Base-by-base conservation (phyloP, 805 yeast species). In the Cyberlindnera maritima region DNA sequence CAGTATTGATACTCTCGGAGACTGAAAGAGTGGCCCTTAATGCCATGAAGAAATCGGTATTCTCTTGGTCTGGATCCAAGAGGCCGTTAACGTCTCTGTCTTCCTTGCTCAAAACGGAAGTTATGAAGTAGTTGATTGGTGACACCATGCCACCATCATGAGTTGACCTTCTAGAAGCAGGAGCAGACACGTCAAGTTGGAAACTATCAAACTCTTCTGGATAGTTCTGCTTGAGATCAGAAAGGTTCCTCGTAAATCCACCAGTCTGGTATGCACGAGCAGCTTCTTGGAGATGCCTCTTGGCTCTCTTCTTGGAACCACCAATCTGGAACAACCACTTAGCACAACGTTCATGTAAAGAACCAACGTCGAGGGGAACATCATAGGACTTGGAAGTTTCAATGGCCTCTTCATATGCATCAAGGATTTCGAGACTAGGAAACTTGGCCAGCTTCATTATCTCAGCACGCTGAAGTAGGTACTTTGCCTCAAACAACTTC, bases 21-120 rank as follows among this genome's bases (percentile, higher is more conserved):
- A 77, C 74, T 13, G 70, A 68, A n/a, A 76, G 61, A 52, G 80
- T 75, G 2, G 77, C 70, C 43, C 66, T 65, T 43, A 77, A 61
- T 0, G 76, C 76, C n/a, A 55, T 55, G 37, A 65, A 66, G 38
- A 66, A 50, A 39, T 62, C 54, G 7, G 47, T 10, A 14, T 25
- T 38, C 13, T 44, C 53, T 40, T 42, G 48, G 41, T 38, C 47
- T 3, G 47, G n/a, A n/a, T 48, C 50, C 12, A 37, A 11, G 2
- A 38, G 15, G 1, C 43, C 34, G 18, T 32, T 43, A 18, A 33
- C 4, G 3, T 36, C 39, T 25, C 32, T 15, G 4, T 35, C 31
- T 19, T 56, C 62, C 12, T 57, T 59, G 18, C 57, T 39, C 39
- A 65, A 55, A 15, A 62, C 56, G 32, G 60, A 61, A 3, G 65